These are phyloP conservation scores for Rehmannia glutinosa DNA, from an alignment of 257 asterid species.

Conservation along the genomic window DNA sequence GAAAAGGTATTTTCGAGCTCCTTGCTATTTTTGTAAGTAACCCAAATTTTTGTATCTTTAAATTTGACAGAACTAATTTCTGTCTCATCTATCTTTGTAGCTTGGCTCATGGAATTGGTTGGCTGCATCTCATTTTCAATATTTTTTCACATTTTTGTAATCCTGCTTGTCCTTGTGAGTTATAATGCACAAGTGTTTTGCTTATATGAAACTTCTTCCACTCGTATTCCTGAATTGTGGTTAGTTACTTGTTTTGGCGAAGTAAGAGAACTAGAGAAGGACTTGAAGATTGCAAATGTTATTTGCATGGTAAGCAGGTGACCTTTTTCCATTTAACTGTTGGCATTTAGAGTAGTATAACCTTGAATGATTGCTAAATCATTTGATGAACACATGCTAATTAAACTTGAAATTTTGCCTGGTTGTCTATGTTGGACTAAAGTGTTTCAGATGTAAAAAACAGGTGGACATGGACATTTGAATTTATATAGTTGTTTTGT, in stretches of 20 bases:
- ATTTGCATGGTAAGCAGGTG: conserved; percentile 74
- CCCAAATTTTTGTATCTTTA: neutral
- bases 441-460: neutral
- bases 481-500: too few species aligned
- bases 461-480: neutral
- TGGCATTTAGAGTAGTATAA: neutral
- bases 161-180: neutral
- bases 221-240: conserved; percentile 1
- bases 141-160: neutral
- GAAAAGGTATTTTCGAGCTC: conserved; percentile 56
- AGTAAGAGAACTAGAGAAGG: conserved; percentile 68
- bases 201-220: neutral
- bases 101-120: neutral
- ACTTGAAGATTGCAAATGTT: too few species aligned
- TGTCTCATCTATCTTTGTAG: neutral
- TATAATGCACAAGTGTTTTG: neutral
- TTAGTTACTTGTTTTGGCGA: conserved; percentile 37
- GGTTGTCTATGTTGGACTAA: neutral
- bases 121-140: neutral
- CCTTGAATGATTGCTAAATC: neutral
- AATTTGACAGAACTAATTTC: neutral
- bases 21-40: neutral
- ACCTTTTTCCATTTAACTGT: conserved; percentile 17
- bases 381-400: too few species aligned
- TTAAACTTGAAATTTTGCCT: neutral